Evolutionary conservation across 805 yeast genomes (phyloP), one percentile per base, ranked within the genome.

Genomic region (Barnettozyma populi): DNA sequence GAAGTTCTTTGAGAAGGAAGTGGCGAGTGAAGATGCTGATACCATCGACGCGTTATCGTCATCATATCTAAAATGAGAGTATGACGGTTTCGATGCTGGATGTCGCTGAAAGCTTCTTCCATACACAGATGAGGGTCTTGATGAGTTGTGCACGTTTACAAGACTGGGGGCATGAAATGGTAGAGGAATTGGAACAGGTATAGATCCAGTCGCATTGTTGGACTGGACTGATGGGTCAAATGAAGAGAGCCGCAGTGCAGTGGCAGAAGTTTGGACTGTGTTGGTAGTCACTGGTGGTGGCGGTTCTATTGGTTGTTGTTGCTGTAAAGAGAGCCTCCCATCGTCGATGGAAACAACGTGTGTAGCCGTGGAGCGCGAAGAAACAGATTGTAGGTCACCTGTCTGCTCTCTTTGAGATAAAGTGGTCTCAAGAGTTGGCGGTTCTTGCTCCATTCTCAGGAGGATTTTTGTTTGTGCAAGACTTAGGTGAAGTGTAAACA

Each of bases 1-100:
- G 50, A 71, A 71, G 49, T 68, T 70, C 50, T 63, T 69, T 0
- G 75, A 70, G 36, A 70, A 58, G 0, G 75, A 70, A 1, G 74
- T 65, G 0, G 74, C 70, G 49, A 70, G 50, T 0, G 75, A 70
- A 0, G 76, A 71, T 0, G 72, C 58, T 52, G 74, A 69, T 25
- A 63, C 61, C 24, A 61, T 55, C 0, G 75, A 70, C 0, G 56
- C 44, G 36, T 58, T 62, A 46, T 71, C 72, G 36, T 61, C 62
- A 14, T 68, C 71, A 40, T 59, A 54, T 21, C 65, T 52, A 42
- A 47, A 43, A 8, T 41, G 41, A 9, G 50, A 42, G 31, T 20
- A 38, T 1, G 50, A 47, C 2, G 44, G 44, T 24, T 43, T 47
- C 18, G 46, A 13, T 2, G 24, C 25, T 7, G 50, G 27, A 39